A percentile compares a stretch with the other conserved stretches of the same genome.
These are phyloP conservation scores for Pisolithus albus DNA, from an alignment of 768 basidiomycete species.

Conservation along the genomic window DNA sequence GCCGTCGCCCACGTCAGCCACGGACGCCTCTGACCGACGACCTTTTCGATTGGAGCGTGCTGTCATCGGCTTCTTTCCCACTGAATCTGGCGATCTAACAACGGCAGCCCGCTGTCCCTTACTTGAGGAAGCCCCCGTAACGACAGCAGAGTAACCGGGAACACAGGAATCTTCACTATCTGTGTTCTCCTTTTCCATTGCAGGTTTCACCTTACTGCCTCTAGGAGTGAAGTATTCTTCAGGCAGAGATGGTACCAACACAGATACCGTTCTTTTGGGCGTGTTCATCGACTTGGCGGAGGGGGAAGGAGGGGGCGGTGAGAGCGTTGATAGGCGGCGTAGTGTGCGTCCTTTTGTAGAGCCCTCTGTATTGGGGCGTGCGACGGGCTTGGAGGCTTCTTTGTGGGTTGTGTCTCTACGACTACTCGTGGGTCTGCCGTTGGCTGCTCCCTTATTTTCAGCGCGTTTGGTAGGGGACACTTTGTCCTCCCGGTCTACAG, in stretches of 20 bases:
- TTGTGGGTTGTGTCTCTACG: not conserved
- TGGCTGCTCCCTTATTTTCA: not conserved
- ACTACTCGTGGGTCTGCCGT: not conserved
- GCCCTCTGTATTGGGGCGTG: not conserved
- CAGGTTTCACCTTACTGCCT: not conserved
- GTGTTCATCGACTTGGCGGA: slow-evolving; percentile 2
- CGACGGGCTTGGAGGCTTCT: not conserved
- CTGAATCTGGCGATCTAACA: slow-evolving; percentile 5
- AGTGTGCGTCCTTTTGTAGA: not conserved
- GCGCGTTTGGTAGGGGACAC: not conserved
- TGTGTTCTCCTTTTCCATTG: not conserved
- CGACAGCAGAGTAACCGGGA: slow-evolving; percentile 3
- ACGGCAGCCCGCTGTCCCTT: slow-evolving; percentile 16
- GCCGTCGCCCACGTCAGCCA: not conserved
- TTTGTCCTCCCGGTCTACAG: slow-evolving; percentile 1
- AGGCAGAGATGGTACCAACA: slow-evolving; percentile 22
- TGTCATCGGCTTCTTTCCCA: slow-evolving; percentile 3
- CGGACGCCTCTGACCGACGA: not conserved
- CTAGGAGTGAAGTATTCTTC: slow-evolving; percentile 20
- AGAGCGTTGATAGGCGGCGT: slow-evolving; percentile 6
- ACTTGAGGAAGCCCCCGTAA: slow-evolving; percentile 17
- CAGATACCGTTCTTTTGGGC: slow-evolving; percentile 21
- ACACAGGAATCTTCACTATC: not conserved
- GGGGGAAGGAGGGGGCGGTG: slow-evolving; percentile 5
- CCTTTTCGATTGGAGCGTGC: not conserved